phyloP scores from a whole-genome alignment of 179 eudicot genomes.

The Amaranthus tricolor region DNA sequence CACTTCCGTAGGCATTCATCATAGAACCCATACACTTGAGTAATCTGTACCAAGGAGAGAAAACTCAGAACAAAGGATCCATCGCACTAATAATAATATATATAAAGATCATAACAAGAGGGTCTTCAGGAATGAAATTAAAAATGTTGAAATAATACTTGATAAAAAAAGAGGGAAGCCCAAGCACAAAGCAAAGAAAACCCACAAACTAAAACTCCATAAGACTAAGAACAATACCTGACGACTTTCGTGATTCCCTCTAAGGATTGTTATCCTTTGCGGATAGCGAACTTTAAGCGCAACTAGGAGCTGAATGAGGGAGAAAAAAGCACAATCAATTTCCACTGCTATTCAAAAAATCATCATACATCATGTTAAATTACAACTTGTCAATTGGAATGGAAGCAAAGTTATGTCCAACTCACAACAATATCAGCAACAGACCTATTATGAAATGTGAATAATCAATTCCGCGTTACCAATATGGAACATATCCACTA shows the following conservation, averaged over 20 bases:
- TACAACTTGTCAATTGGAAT: neutral
- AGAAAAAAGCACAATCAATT: neutral
- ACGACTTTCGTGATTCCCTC: slow-evolving; percentile 98
- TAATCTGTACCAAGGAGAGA: slow-evolving; percentile 48
- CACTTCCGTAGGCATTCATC: slow-evolving; percentile 93
- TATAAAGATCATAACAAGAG: no score
- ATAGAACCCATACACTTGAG: slow-evolving; percentile 96
- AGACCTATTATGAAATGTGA: no score
- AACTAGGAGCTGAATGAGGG: slow-evolving; percentile 62
- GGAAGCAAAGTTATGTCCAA: neutral
- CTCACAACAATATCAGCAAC: neutral
- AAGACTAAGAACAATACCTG: slow-evolving; percentile 47
- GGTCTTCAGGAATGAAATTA: neutral
- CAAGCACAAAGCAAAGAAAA: neutral
- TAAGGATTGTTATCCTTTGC: slow-evolving; percentile 85
- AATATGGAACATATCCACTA: neutral
- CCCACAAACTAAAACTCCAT: neutral
- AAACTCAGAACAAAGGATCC: slow-evolving; percentile 10
- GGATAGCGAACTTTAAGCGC: slow-evolving; percentile 92
- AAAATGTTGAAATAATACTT: neutral
- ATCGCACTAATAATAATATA: neutral
- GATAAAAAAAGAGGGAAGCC: neutral
- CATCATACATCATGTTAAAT: neutral
- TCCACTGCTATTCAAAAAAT: neutral
- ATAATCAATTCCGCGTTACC: neutral